phyloP scores from a whole-genome alignment of 805 yeast species.

The Brettanomyces anomalus region DNA sequence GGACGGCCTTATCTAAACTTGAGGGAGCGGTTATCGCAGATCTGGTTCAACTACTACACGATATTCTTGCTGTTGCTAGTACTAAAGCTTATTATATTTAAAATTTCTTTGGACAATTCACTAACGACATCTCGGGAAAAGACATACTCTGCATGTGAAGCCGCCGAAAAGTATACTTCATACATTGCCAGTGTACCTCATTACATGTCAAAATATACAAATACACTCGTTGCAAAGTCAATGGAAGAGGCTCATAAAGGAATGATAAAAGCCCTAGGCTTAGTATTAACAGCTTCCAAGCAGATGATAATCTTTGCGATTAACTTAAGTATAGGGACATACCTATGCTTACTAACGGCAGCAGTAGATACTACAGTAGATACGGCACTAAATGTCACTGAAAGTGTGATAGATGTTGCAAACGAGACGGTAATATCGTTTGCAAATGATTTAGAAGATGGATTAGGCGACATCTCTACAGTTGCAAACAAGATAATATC shows the following conservation, averaged over 20 bases:
- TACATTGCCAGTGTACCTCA: conserved; percentile 40
- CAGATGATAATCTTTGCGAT: conserved; percentile 53
- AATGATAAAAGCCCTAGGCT: conserved; percentile 32
- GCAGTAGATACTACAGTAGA: conserved; percentile 65
- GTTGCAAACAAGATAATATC: conserved; percentile 47
- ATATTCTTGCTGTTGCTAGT: conserved; percentile 45
- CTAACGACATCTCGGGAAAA: conserved; percentile 31
- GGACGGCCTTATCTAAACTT: conserved; percentile 36
- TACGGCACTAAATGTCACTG: conserved; percentile 67
- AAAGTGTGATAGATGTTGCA: conserved; percentile 47
- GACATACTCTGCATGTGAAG: conserved; percentile 36
- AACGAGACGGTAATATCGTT: conserved; percentile 48
- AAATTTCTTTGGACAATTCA: conserved; percentile 33
- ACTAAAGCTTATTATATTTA: conserved; percentile 53
- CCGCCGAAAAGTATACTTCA: conserved; percentile 32
- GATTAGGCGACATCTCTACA: conserved; percentile 50
- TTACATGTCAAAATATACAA: conserved; percentile 46
- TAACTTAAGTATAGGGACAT: conserved; percentile 76
- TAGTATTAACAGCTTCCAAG: conserved; percentile 49
- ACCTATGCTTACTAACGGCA: conserved; percentile 71
- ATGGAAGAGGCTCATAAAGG: conserved; percentile 41
- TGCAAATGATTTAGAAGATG: conserved; percentile 57
- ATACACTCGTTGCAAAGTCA: conserved; percentile 37
- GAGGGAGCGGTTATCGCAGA: conserved; percentile 49
- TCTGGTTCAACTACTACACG: conserved; percentile 60